Evolutionary conservation across 805 yeast species (phyloP).

Genomic region (Kazachstania psychrophila): DNA sequence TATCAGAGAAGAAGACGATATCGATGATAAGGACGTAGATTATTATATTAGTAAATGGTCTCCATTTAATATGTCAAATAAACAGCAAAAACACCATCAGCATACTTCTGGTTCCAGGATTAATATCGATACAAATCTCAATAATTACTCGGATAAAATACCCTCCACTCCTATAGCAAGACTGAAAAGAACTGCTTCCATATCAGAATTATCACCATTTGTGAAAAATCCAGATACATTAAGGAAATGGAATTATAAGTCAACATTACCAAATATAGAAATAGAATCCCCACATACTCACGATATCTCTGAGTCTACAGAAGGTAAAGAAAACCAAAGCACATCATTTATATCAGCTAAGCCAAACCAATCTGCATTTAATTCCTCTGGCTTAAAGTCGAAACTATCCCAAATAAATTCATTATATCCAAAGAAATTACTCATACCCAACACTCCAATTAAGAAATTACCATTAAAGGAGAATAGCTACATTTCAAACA

Average conservation of each 20-base stretch:
- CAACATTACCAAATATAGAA: constrained; percentile 6
- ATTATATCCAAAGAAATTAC: constrained; percentile 17
- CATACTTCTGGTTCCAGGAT: no score
- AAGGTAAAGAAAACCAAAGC: not conserved
- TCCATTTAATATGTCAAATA: constrained; percentile 13
- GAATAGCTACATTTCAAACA: constrained; percentile 5
- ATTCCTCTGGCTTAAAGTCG: constrained; percentile 23
- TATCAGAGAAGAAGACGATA: constrained; percentile 8
- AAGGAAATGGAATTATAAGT: constrained; percentile 14
- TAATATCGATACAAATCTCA: no score
- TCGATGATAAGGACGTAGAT: not conserved
- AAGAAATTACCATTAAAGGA: constrained; percentile 24
- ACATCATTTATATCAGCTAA: constrained; percentile 13
- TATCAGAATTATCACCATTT: constrained; percentile 26
- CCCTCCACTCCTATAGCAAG: constrained; percentile 14
- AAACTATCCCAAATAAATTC: constrained; percentile 13
- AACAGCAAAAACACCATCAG: no score
- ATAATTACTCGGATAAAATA: not conserved
- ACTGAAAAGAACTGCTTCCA: constrained; percentile 21
- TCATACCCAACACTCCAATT: constrained; percentile 27
- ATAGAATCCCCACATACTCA: constrained; percentile 5
- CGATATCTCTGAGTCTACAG: not conserved
- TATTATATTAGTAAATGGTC: constrained; percentile 22
- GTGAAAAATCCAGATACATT: constrained; percentile 19
- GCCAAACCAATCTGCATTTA: constrained; percentile 24